Base-by-base conservation (phyloP, 164 flowering plant genomes). In the Sextonia rubra region DNA sequence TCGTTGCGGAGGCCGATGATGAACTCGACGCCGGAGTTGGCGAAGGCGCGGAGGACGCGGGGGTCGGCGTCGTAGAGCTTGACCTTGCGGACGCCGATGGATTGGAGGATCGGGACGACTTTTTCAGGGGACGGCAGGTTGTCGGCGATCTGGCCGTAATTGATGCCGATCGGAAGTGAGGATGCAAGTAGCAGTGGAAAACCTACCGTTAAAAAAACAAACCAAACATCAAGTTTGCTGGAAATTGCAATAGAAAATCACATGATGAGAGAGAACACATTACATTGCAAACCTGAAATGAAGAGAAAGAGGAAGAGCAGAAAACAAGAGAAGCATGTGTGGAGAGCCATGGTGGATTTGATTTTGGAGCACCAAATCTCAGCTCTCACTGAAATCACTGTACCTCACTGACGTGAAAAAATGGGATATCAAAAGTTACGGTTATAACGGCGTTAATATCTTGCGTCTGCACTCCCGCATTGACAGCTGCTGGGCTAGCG, bases 21-120 rank as follows among this genome's bases (percentile, higher is more conserved):
- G 77, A 86, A 78, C 56, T 85, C 85, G 23, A 86, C 71, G 47
- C 79, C 81, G 12, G 87, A 82, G 78, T 81, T 78, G 49, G 87
- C 86, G 63, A 86, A 85, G 23, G 89, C 84, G 9, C 55, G 60
- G 2, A 81, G 77, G n/a, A 83, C 82, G 11, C 44, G 63, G 2
- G 80, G 69, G 66, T 81, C 80, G 30, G 83, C 77, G 22, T 83
- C 83, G 63, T 80, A 81, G 65, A 83, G 85, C 74, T 83, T 83
- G n/a, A 83, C 83, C 69, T 74, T 72, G 26, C 66, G 75, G 22
- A 71, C 80, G 15, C 75, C 77, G 49, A 83, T 63, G 0, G 81
- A 81, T 32, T 72, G 64, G 12, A 83, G 73, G 4, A 83, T 72
- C 7, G 76, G 73, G 15, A 77, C 74, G 0, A 77, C 85, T 15